Evolutionary conservation across 75 land plant genomes (phyloP), one percentile per base, ranked within the genome.

Genomic region (Adiantum capillusveneris): DNA sequence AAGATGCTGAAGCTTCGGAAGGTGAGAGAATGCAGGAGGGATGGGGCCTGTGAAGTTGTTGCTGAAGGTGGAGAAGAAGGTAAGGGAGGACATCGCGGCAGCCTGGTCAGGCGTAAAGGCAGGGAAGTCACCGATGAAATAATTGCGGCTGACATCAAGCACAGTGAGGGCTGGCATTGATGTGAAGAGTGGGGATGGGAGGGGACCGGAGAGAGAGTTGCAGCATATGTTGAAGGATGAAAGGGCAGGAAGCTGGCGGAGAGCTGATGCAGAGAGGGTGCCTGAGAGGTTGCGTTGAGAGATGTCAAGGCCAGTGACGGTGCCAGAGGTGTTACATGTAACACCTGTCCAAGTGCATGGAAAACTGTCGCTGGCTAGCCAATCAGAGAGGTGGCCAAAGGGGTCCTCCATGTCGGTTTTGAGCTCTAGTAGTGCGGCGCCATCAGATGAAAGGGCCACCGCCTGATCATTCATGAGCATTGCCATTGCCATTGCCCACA

Each of bases 71-170:
- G 59, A 44, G 6, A 65, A 62, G 45, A 36, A 30, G 28, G 21
- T 25, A 7, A 65, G 67, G 14, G 67, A 56, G 2, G 65, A 24
- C 2, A 31, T 1, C 13, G 31, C 16, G 59, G 43, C 37, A 9
- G 59, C 34, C 5, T 2, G 57, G 25, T 46, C 49, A 2, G 49
- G 2, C 49, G 12, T 9, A 46, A 21, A 21, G 27, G 7, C 59
- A 16, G 89, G 86, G 39, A 86, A 74, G 18, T 24, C 39, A 0
- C 82, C 86, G 9, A 48, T 28, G 53, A 86, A 71, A 43, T 7
- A 49, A 46, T 86, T 86, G 39, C 71, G 69, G 31, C 84, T 83
- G 0, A 83, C 34, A 56, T 86, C 86, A 39, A 86, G n/a, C 22
- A 29, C 31, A 14, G 9, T 31, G 39, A 86, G 39, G 18, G 59